Conservation (phyloP, 139 green algal genomes). For the Picochlorum sp. region DNA sequence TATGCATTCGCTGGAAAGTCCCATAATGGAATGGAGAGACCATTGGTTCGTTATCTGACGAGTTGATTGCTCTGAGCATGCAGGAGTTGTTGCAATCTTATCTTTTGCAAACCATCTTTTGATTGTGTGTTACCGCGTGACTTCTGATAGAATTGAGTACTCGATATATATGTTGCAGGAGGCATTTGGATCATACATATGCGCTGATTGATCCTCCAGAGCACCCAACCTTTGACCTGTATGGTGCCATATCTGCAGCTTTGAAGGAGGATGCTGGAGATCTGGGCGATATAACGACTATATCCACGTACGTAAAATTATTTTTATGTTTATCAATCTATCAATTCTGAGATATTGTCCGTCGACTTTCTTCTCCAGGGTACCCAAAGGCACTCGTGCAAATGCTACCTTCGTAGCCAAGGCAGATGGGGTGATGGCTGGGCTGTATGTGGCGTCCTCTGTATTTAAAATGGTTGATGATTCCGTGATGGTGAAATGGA, state of each 20-base stretch:
- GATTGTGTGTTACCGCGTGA: not conserved
- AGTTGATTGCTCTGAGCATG: too few relatives aligned
- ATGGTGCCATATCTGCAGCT: conserved; percentile 43
- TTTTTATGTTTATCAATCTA: not conserved
- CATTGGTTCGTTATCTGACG: not conserved
- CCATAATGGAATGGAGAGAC: not conserved
- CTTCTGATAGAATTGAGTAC: too few relatives aligned
- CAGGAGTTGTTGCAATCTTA: too few relatives aligned
- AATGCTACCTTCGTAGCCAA: conserved; percentile 86
- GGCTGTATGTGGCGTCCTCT: conserved; percentile 65
- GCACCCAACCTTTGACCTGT: conserved; percentile 71
- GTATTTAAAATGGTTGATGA: conserved; percentile 78
- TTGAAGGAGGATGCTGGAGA: conserved; percentile 78
- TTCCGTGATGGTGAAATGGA: conserved; percentile 46
- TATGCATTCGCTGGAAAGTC: too few relatives aligned
- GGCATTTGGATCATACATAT: not conserved
- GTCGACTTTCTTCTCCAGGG: conserved; percentile 35
- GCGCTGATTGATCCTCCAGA: conserved; percentile 44
- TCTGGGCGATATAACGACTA: conserved; percentile 78
- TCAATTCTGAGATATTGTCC: not conserved
- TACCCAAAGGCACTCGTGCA: conserved; percentile 53
- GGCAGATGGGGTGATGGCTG: conserved; percentile 76
- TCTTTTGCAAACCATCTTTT: too few relatives aligned
- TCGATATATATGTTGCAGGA: not conserved
- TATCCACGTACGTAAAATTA: conserved; percentile 46